Evolutionary conservation across 371 early-diverging fungal genomes (phyloP), one percentile per base, ranked within the genome.

Genomic region (Mortierella sp.): DNA sequence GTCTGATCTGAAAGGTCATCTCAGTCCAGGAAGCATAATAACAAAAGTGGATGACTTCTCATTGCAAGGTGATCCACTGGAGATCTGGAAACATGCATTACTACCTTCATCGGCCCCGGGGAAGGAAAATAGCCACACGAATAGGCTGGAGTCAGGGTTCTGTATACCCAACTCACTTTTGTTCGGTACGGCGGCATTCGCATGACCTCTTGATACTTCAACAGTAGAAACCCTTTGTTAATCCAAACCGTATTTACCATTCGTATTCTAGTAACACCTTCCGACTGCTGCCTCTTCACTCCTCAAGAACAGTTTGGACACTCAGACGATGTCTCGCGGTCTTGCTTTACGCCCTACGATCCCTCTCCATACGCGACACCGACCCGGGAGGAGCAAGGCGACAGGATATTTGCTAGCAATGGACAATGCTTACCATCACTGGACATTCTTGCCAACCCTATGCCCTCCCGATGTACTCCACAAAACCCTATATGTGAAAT

Each of bases 221-320:
- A n/a, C n/a, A n/a, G n/a, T n/a, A n/a, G n/a, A n/a, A n/a, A n/a
- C n/a, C n/a, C n/a, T n/a, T n/a, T n/a, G n/a, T n/a, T n/a, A n/a
- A n/a, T n/a, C n/a, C n/a, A n/a, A n/a, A n/a, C n/a, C n/a, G n/a
- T n/a, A n/a, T n/a, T n/a, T n/a, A n/a, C n/a, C n/a, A n/a, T 21
- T 26, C 11, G 8, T 7, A 24, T 34, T 26, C 17, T 60, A 75
- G 76, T 56, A 12, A 56, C 56, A 21, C 52, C 78, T 12, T 46
- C 60, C 0, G 84, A 79, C 7, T 89, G 89, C 51, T 89, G 89
- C 60, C 54, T 83, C 2, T 84, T 89, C 46, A 71, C 79, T 41
- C 80, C 79, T 14, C 64, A 76, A 0, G 70, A 59, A 50, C 88
- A 86, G 6, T 89, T 88, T 66, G 88, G 88, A 14, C 80, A 82